phyloP scores from a whole-genome alignment of 1,139 yeast species.

The Pichia norvegensis region DNA sequence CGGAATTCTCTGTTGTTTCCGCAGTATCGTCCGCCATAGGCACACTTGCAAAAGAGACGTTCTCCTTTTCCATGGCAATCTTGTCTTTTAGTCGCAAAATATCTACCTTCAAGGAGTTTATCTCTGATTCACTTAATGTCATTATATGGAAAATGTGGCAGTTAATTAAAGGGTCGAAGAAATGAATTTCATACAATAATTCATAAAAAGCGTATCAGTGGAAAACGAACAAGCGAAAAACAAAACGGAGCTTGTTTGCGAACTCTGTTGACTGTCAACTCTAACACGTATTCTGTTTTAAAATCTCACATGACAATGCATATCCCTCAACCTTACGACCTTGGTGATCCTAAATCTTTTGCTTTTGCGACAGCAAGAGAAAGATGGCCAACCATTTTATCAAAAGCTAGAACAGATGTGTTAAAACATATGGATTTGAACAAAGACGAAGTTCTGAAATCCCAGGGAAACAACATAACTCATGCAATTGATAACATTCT shows the following conservation, averaged over 20 bases:
- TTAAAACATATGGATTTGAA: slow-evolving; percentile 23
- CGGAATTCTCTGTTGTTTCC: slow-evolving; percentile 25
- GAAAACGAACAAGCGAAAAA: no score
- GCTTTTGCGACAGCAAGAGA: slow-evolving; percentile 71
- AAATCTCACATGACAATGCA: not conserved
- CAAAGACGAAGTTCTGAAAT: slow-evolving; percentile 8
- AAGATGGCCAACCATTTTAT: slow-evolving; percentile 83
- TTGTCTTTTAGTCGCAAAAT: slow-evolving; percentile 20
- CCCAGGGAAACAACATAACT: slow-evolving; percentile 17
- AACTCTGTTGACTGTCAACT: no score
- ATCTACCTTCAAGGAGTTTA: slow-evolving; percentile 15
- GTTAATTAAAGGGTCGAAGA: no score
- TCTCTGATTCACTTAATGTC: slow-evolving; percentile 6
- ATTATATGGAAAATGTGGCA: no score
- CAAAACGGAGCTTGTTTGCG: no score
- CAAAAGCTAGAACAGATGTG: slow-evolving; percentile 55
- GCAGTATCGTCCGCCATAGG: not conserved
- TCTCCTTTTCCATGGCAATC: slow-evolving; percentile 14
- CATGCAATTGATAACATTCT: slow-evolving; percentile 30
- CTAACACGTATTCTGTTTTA: not conserved
- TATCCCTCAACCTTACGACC: slow-evolving; percentile 34
- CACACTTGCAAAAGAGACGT: not conserved
- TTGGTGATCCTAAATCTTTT: slow-evolving; percentile 67
- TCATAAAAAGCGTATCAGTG: no score
- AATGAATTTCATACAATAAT: no score